Evolutionary conservation across 768 basidiomycete genomes (phyloP).

Genomic region (Cystoderma amianthinum): DNA sequence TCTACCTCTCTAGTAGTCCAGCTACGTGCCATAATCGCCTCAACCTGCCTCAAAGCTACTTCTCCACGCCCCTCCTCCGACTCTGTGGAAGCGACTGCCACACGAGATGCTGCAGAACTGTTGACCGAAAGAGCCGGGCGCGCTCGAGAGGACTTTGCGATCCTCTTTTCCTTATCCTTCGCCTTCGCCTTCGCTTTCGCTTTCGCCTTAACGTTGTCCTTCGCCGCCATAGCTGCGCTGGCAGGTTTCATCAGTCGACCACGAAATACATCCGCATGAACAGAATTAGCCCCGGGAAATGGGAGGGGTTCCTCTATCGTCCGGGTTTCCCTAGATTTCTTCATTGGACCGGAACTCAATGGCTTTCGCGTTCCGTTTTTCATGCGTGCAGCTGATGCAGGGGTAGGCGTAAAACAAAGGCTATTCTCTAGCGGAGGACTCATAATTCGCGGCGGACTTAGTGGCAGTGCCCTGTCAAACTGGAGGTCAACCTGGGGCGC

Average conservation of each 20-base stretch:
- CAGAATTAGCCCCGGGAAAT: neutral
- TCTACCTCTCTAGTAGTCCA: neutral
- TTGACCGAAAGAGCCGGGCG: neutral
- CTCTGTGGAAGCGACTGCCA: neutral
- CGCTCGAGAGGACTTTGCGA: neutral
- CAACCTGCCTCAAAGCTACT: neutral
- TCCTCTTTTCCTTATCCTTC: neutral
- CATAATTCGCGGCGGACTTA: slow-evolving; percentile 49
- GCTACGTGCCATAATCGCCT: neutral
- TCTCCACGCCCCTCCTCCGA: neutral
- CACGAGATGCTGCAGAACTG: neutral
- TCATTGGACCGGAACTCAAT: neutral
- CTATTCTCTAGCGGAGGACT: slow-evolving; percentile 49
- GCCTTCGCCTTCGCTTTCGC: neutral
- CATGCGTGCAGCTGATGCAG: slow-evolving; percentile 2
- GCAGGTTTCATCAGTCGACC: neutral
- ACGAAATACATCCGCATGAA: neutral
- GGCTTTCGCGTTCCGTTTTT: neutral
- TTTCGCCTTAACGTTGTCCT: neutral
- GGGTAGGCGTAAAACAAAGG: slow-evolving; percentile 43
- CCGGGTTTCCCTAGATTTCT: too few relatives aligned
- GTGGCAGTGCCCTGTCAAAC: slow-evolving; percentile 27
- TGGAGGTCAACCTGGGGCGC: slow-evolving; percentile 2
- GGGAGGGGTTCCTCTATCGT: too few relatives aligned
- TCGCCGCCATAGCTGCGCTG: neutral